phyloP scores from a whole-genome alignment of 345 rosid genomes.

The Eucalyptus cloeziana region DNA sequence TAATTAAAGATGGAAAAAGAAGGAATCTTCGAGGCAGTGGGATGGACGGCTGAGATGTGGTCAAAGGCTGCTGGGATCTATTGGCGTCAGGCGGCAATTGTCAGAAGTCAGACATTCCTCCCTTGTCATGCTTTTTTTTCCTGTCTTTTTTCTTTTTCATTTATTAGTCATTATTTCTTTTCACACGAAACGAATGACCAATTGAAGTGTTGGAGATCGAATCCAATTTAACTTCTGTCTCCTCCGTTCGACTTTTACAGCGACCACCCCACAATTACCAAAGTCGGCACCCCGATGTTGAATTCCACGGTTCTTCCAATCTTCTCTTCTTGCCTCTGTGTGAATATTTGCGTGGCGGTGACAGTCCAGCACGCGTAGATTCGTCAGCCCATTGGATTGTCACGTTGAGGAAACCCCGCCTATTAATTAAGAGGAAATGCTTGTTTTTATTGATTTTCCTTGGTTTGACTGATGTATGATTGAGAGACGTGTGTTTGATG shows the following conservation, averaged over 20 bases:
- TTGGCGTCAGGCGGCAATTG: neutral
- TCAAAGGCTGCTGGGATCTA: conserved; percentile 29
- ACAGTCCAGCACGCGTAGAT: neutral
- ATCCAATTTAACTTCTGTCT: neutral
- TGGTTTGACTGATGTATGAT: neutral
- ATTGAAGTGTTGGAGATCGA: neutral
- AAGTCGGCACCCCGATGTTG: neutral
- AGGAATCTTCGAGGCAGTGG: neutral
- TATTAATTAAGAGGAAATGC: neutral
- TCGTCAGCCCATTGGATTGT: neutral
- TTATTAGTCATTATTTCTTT: neutral
- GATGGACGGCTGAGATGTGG: conserved; percentile 44
- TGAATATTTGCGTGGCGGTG: neutral
- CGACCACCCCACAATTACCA: neutral
- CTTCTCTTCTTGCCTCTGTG: neutral
- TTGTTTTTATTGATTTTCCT: neutral
- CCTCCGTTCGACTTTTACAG: neutral
- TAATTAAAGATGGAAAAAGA: neutral
- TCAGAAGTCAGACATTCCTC: conserved; percentile 8
- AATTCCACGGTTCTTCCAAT: neutral
- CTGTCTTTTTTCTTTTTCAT: neutral
- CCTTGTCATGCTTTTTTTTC: neutral
- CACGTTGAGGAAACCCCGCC: neutral
- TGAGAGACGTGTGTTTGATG: neutral
- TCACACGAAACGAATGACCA: neutral